Evolutionary conservation across 495 filamentous ascomycete genomes (phyloP), one percentile per base, ranked within the genome.

Genomic region (Talaromyces stipitatus): DNA sequence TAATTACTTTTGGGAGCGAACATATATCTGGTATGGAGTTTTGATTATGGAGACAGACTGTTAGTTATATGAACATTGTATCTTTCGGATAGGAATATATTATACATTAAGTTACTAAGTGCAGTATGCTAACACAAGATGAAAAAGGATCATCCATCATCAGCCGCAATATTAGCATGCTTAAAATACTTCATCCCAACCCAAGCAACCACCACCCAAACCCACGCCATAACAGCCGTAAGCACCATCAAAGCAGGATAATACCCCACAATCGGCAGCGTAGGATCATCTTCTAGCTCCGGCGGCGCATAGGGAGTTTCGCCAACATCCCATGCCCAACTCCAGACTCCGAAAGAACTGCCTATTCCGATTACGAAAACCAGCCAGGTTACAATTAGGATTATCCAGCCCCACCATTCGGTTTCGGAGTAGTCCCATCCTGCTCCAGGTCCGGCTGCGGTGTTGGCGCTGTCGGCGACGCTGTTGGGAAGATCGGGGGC

Each of bases 161-260:
- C 79, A 9, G 78, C 78, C 6, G 73, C 72, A 62, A 97, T 95
- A 72, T 95, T 94, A 5, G 94, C 92, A 80, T 98, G 94, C 64
- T 89, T 85, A 64, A 98, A 98, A 72, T 97, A 97, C 71, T 98
- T 98, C 92, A 98, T 97, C 4, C 94, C 94, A 18, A 96, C 82
- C 94, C 94, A 98, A 12, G 95, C 95, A 55, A 95, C 84, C 29
- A 92, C 83, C 28, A 97, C 92, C 94, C 94, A 98, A 24, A 97
- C 91, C 94, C 94, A 98, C 5, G 91, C 90, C 92, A 98, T 96
- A 30, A 98, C 88, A 36, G 85, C 84, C 32, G 91, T 97, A 57
- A 97, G 70, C 58, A 97, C 91, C 50, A 96, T 88, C 66, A 98
- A 68, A 22, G 94, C 90, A 28, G 94, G 94, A 73, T 98, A 98